phyloP scores from a whole-genome alignment of 2,329 filamentous ascomycete species.

The Metarhizium anisopliae region DNA sequence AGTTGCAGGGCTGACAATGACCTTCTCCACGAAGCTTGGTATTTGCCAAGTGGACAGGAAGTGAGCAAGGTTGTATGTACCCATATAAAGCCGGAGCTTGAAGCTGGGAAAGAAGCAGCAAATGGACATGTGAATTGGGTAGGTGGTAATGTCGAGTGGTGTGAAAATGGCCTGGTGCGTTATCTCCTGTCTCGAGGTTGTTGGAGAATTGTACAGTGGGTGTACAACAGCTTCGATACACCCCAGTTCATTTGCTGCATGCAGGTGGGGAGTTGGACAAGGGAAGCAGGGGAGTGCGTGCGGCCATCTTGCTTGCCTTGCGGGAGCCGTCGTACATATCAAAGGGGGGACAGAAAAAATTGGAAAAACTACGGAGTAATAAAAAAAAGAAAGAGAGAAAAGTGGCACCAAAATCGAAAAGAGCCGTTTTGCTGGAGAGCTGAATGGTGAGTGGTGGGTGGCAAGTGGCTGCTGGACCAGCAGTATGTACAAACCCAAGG shows the following conservation, averaged over 20 bases:
- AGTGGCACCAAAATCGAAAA: not conserved
- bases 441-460: too few species aligned
- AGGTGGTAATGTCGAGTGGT: not conserved
- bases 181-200: not conserved
- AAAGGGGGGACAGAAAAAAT: not conserved
- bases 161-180: not conserved
- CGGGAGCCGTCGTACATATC: too few species aligned
- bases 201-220: too few species aligned
- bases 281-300: slow-evolving; percentile 1
- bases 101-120: not conserved
- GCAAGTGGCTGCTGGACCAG: not conserved
- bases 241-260: not conserved
- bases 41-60: not conserved
- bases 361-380: too few species aligned
- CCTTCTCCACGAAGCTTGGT: not conserved
- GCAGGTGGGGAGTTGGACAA: not conserved
- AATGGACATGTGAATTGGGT: not conserved
- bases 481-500: not conserved
- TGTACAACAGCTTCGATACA: not conserved
- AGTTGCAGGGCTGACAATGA: not conserved
- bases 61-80: not conserved
- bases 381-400: not conserved
- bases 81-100: not conserved
- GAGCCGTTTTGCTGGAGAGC: not conserved
- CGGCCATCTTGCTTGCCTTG: not conserved